Evolutionary conservation across 345 rosid genomes (phyloP).

Genomic region (Acer negundo): DNA sequence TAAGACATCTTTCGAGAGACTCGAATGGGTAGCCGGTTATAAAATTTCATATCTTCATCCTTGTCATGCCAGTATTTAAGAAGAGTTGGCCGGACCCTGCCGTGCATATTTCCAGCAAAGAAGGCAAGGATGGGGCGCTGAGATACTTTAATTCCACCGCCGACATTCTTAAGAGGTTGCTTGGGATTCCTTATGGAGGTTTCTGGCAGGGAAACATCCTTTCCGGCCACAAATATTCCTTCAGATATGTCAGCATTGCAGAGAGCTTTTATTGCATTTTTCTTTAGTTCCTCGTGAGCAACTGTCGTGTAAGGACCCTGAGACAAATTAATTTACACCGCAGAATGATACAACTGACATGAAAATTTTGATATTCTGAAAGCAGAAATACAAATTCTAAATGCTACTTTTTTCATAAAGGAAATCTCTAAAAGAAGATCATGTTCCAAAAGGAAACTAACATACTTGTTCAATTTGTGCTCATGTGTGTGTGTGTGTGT

Average conservation of each 20-base stretch:
- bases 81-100: conserved; percentile 78
- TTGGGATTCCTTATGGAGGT: conserved; percentile 70
- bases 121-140: conserved; percentile 87
- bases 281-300: conserved; percentile 60
- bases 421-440: not conserved
- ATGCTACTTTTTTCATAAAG: not conserved
- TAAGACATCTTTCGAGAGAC: conserved; percentile 67
- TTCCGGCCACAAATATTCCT: conserved; percentile 55
- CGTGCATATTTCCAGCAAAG: conserved; percentile 89
- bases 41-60: conserved; percentile 79
- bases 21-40: conserved; percentile 57
- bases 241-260: conserved; percentile 88
- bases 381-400: not conserved
- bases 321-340: conserved; percentile 18
- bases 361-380: not conserved
- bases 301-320: conserved; percentile 87
- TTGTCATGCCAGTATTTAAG: conserved; percentile 74
- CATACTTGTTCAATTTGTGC: too few relatives aligned
- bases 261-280: conserved; percentile 71
- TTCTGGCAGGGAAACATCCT: conserved; percentile 87
- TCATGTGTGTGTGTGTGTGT: too few relatives aligned
- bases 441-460: too few relatives aligned
- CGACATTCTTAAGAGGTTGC: conserved; percentile 64
- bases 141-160: conserved; percentile 74
- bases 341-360: not conserved